Evolutionary conservation across 768 basidiomycete genomes (phyloP), one percentile per base, ranked within the genome.

Genomic region (Kwoniella botswanensis): DNA sequence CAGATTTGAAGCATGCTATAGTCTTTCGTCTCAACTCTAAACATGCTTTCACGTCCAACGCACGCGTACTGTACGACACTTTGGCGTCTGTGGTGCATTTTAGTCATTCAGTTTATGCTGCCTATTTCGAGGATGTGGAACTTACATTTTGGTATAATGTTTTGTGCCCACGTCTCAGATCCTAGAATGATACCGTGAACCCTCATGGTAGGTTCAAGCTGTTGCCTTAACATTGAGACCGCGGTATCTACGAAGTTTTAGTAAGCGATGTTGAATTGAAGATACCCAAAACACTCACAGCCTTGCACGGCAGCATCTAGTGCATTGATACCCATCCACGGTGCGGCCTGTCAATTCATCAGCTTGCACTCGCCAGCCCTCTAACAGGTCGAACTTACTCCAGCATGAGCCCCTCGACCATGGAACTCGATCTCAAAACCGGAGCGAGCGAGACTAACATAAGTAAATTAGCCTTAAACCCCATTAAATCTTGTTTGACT

Each of bases 211-310:
- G 94, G 93, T 80, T 90, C 89, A 70, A 93, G 89, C 84, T 96
- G 94, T 82, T 96, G 94, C 13, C 94, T 88, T 58, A 96, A 86
- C 24, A 89, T 89, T 3, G 93, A 90, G 53, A 96, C 87, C 58
- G 88, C 87, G 9, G 90, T 89, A 81, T 95, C 94, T 0, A 93
- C 91, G 10, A 93, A 53, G 17, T 42, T 41, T 6, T 35, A 43
- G 63, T 56, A 62, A 70, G 56, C 60, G 11, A 29, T 53, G n/a
- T 17, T 18, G 21, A 11, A 17, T 6, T 12, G n/a, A 35, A 22
- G 12, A 26, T 44, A 22, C 22, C 5, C 26, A 17, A 52, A 18
- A 46, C 13, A 67, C 74, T 67, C 60, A 72, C 58, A 73, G 44
- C 63, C 71, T 57, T 69, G 84, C 80, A 94, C 91, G 0, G 93